Evolutionary conservation across 2,329 filamentous ascomycete genomes (phyloP).

Genomic region (Fusarium veterinarium): DNA sequence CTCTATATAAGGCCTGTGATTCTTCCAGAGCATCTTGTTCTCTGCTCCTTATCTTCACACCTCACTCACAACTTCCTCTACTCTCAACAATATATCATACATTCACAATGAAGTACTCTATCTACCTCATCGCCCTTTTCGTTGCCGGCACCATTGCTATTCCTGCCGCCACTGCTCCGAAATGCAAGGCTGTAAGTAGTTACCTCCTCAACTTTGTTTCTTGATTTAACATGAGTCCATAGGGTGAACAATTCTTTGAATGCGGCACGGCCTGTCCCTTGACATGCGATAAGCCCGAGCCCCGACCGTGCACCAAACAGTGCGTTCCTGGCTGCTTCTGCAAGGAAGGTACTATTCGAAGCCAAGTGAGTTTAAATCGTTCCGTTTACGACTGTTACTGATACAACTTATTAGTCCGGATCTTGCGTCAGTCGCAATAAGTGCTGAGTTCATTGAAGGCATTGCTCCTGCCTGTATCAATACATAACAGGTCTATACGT

Average conservation of each 20-base stretch:
- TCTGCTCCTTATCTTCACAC: neutral
- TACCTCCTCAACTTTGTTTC: fast-evolving
- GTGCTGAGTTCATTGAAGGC: neutral
- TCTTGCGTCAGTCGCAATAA: neutral
- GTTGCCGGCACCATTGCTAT: neutral
- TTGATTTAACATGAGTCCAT: fast-evolving
- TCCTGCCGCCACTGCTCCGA: neutral
- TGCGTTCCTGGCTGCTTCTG: neutral
- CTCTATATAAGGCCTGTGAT: neutral
- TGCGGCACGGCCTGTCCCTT: neutral
- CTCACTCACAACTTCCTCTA: too few relatives aligned
- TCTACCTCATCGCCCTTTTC: neutral
- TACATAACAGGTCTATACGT: fast-evolving
- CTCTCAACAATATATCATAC: neutral
- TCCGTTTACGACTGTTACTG: fast-evolving
- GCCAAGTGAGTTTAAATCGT: fast-evolving
- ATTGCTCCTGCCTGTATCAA: neutral
- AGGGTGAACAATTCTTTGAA: neutral
- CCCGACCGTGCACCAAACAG: neutral
- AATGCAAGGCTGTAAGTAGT: neutral
- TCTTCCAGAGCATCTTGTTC: neutral
- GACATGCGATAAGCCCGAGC: neutral
- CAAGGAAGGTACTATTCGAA: neutral
- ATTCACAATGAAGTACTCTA: neutral
- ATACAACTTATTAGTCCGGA: fast-evolving